Percentiles rank a stretch among this genome's conserved stretches.
Conservation (phyloP, 345 rosid genomes). For the Syzygium oleosum region DNA sequence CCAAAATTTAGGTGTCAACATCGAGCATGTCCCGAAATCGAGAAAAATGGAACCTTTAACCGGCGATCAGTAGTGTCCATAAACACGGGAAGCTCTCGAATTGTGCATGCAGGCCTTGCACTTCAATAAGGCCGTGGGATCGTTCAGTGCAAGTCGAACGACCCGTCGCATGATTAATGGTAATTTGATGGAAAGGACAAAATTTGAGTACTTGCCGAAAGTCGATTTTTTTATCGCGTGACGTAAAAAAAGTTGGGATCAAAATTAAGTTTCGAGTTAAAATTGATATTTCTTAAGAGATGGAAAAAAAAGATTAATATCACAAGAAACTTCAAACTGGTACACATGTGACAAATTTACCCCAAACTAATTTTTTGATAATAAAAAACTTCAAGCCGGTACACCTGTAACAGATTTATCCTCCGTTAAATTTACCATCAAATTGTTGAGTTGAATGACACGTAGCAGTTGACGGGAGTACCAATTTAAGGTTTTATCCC, state of each 20-base stretch:
- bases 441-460: too few species aligned
- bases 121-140: rapidly evolving
- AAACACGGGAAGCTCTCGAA: neutral
- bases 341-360: too few species aligned
- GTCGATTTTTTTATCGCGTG: neutral
- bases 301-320: neutral
- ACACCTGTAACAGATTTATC: too few species aligned
- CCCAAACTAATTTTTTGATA: too few species aligned
- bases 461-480: too few species aligned
- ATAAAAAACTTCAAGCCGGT: too few species aligned
- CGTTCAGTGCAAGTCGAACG: rapidly evolving
- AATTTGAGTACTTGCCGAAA: neutral
- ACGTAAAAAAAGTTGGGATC: neutral
- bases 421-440: too few species aligned
- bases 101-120: neutral
- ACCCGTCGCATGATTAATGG: rapidly evolving
- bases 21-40: neutral
- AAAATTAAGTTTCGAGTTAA: neutral
- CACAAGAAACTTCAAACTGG: too few species aligned
- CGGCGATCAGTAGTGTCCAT: rapidly evolving
- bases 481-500: too few species aligned
- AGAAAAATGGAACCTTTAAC: neutral
- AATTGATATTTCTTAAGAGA: neutral
- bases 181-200: neutral
- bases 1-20: too few species aligned